These are phyloP conservation scores for Suillus decipiens DNA, from an alignment of 768 basidiomycete genomes.

Conservation along the genomic window DNA sequence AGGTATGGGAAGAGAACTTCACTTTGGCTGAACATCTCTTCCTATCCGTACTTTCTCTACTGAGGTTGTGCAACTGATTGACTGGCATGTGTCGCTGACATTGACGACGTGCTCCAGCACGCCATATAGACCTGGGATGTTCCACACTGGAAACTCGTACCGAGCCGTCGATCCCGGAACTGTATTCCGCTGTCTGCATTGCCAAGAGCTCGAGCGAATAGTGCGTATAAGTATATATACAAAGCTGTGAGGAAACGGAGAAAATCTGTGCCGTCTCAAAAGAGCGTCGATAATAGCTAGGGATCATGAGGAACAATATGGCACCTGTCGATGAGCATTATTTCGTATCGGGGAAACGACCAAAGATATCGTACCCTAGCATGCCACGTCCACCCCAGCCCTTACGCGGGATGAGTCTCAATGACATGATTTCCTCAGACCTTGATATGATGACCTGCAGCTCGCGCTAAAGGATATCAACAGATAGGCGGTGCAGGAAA, in stretches of 20 bases:
- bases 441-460: constrained; percentile 62
- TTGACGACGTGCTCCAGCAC: too few relatives aligned
- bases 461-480: constrained; percentile 46
- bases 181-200: background rate
- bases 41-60: background rate
- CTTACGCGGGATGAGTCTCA: constrained; percentile 66
- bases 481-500: background rate
- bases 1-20: background rate
- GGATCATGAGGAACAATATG: constrained; percentile 55
- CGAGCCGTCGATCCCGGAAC: background rate
- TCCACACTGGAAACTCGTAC: background rate
- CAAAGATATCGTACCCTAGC: constrained; percentile 61
- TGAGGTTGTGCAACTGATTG: background rate
- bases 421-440: constrained; percentile 40
- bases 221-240: background rate
- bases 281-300: background rate
- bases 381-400: constrained; percentile 90
- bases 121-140: background rate
- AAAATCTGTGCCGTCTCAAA: background rate
- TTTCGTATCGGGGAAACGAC: background rate
- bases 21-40: background rate
- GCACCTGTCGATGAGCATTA: constrained; percentile 42
- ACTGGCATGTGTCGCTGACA: background rate
- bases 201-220: background rate
- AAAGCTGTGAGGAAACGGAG: background rate